Evolutionary conservation across 2,329 filamentous ascomycete genomes (phyloP), one percentile per base, ranked within the genome.

Genomic region (Sporothrix sp.): DNA sequence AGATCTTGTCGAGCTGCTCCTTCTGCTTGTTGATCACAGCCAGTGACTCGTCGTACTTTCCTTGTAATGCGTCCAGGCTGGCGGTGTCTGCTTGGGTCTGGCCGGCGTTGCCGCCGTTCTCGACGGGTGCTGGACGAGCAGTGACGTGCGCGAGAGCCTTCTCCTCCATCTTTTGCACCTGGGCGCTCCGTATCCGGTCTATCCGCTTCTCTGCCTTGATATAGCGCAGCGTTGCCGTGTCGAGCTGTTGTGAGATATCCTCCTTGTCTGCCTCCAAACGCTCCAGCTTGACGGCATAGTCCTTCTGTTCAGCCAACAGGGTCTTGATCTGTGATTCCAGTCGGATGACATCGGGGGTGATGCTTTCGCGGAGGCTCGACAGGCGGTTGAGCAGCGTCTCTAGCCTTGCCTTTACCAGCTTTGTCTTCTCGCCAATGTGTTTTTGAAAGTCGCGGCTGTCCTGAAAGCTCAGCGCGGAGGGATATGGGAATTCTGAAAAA

Each of bases 121-220:
- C 68, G 20, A 73, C 70, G 11, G 52, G 25, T 20, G 62, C 66
- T 62, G 73, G 63, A 5, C 66, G 63, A 61, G 69, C 72, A 7
- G 75, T 69, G 13, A 78, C 79, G 52, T 84, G 84, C 52, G 86
- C 77, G 47, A 90, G 78, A 28, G 90, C 89, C 67, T 95, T 87
- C 60, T 88, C 85, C 65, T 97, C 93, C 53, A 98, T 69, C 64
- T 95, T 95, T 55, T 90, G 86, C 1, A 96, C 89, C 52, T 95
- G 89, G 14, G 82, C 71, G 63, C 93, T 98, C 66, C 87, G 91
- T 21, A 85, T 80, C 38, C 93, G 81, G 64, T 98, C 93, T 48
- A 97, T 73, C 64, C 89, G 93, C 71, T 95, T 94, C 65, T 98
- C 93, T 0, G 93, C 93, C 58, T 94, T 87, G 71, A 97, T 87